phyloP scores from a whole-genome alignment of 176 grass and related monocot genomes.

The Paspalum notatum region DNA sequence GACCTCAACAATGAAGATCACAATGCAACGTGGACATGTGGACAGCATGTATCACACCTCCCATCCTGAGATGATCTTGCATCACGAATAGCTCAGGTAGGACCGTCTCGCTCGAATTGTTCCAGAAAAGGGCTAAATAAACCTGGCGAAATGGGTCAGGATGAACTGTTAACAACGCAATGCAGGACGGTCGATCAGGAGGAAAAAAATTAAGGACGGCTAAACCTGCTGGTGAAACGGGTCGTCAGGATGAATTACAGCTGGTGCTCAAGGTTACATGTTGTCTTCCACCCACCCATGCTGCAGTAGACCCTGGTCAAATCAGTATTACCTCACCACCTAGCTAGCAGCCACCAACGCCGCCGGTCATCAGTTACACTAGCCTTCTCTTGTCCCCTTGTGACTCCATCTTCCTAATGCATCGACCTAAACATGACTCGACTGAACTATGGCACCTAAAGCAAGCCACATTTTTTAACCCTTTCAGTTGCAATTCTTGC shows the following conservation, averaged over 20 bases:
- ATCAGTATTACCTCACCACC: neutral
- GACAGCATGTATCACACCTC: too few relatives aligned
- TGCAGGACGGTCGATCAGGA: too few relatives aligned
- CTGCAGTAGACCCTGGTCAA: neutral
- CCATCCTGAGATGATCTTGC: too few relatives aligned
- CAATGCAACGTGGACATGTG: too few relatives aligned
- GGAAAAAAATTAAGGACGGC: too few relatives aligned
- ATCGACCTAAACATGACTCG: conserved; percentile 41
- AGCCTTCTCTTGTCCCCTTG: conserved; percentile 8
- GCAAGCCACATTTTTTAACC: conserved; percentile 28
- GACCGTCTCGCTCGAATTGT: too few relatives aligned
- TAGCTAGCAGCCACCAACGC: neutral
- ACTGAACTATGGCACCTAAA: conserved; percentile 34
- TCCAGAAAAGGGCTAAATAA: too few relatives aligned
- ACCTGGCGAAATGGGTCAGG: too few relatives aligned
- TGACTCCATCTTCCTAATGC: conserved; percentile 23
- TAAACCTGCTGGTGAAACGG: too few relatives aligned
- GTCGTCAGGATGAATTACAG: neutral
- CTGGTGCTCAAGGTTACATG: neutral
- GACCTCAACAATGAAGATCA: too few relatives aligned
- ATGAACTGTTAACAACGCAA: too few relatives aligned
- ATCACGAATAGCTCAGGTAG: too few relatives aligned
- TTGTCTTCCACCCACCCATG: conserved; percentile 3
- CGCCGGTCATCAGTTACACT: neutral
- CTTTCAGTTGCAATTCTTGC: conserved; percentile 6